Conservation (phyloP, 2,329 filamentous ascomycete species). For the Aspergillus neotritici region DNA sequence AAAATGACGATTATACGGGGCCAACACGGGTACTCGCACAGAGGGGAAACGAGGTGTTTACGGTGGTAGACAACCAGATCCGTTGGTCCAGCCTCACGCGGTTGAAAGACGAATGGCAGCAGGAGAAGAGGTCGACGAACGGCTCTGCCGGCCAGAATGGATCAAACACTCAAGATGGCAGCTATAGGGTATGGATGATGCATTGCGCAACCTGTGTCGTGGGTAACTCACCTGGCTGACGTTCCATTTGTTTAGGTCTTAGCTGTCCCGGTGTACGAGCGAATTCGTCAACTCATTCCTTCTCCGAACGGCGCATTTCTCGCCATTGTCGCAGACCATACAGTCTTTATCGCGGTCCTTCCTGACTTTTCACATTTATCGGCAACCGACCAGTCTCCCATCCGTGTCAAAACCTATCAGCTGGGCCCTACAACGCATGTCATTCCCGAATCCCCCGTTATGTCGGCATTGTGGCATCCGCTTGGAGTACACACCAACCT, state of each 20-base stretch:
- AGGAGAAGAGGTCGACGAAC: slow-evolving; percentile 32
- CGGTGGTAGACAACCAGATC: slow-evolving; percentile 81
- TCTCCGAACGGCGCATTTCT: slow-evolving; percentile 78
- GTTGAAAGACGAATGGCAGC: slow-evolving; percentile 61
- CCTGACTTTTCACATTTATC: slow-evolving; percentile 74
- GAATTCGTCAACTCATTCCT: slow-evolving; percentile 78
- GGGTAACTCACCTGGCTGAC: background rate
- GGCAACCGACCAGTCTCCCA: slow-evolving; percentile 58
- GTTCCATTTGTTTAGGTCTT: slow-evolving; percentile 52
- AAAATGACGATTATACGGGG: slow-evolving; percentile 25
- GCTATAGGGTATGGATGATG: slow-evolving; percentile 23
- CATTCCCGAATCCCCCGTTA: slow-evolving; percentile 72
- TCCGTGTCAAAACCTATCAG: slow-evolving; percentile 81
- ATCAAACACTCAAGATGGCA: background rate
- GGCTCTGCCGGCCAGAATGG: slow-evolving; percentile 15
- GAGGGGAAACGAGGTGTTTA: slow-evolving; percentile 81
- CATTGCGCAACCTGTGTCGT: background rate
- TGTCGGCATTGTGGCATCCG: slow-evolving; percentile 86
- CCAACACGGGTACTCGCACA: slow-evolving; percentile 64
- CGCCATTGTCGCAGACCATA: slow-evolving; percentile 80
- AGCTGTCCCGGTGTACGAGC: slow-evolving; percentile 69
- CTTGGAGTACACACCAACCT: slow-evolving; percentile 62
- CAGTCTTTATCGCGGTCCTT: slow-evolving; percentile 78
- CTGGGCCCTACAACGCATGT: slow-evolving; percentile 91
- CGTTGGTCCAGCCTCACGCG: slow-evolving; percentile 81